These are phyloP conservation scores for Rhodotorula sp. DNA, from an alignment of 1,284 basidiomycete species.

Conservation along the genomic window DNA sequence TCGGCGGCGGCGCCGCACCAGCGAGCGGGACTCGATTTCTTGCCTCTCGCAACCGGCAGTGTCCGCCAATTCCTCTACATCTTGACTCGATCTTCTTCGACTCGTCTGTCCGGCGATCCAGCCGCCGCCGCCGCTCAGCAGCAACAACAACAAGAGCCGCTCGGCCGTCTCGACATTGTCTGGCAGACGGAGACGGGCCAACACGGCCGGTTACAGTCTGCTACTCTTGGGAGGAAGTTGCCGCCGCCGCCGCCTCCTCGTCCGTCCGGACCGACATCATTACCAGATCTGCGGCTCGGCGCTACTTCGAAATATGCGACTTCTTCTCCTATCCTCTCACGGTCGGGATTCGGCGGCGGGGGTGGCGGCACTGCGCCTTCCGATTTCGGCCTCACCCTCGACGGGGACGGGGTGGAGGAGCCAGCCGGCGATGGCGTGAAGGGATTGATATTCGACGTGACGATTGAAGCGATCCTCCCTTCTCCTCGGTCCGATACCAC, in stretches of 20 bases:
- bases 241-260: neutral
- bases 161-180: constrained; percentile 41
- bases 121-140: constrained; percentile 6
- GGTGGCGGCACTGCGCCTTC: too few species aligned
- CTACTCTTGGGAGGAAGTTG: constrained; percentile 33
- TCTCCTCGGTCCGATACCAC: neutral
- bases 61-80: constrained; percentile 46
- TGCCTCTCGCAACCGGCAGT: constrained; percentile 42
- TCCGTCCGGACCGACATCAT: too few species aligned
- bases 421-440: neutral
- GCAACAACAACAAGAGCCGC: neutral
- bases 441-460: constrained; percentile 15
- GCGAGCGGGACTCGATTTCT: neutral
- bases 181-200: constrained; percentile 46
- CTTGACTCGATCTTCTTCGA: constrained; percentile 9
- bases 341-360: too few species aligned
- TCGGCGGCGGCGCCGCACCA: neutral
- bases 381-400: too few species aligned
- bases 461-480: constrained; percentile 1
- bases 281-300: too few species aligned
- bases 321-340: too few species aligned
- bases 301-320: too few species aligned
- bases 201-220: constrained; percentile 36
- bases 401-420: too few species aligned
- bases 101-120: neutral